Base-by-base conservation (phyloP, 805 yeast species). In the Starmerella geochares region DNA sequence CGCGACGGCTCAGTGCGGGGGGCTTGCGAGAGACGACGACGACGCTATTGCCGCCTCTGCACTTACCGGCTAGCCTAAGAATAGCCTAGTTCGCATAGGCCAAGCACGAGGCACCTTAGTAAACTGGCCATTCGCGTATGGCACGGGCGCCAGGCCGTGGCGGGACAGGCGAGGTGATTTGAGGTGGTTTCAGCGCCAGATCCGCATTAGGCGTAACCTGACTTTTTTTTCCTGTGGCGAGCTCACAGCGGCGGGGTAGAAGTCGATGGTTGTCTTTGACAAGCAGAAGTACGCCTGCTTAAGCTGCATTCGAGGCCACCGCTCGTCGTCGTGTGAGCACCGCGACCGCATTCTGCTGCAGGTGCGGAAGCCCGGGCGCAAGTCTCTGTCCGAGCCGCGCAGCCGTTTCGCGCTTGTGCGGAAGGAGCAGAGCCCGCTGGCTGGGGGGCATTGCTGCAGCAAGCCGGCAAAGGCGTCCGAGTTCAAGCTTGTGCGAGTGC, bases 311-410 rank as follows among this genome's bases (percentile, higher is more conserved):
- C 71, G 96, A 39, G 97, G 97, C 16, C 98, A 90, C 62, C 69
- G 98, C 36, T 84, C 96, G 1, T 79, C 90, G 0, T 78, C 81
- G 49, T 90, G 98, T 65, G 77, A 77, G 48, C 98, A 90, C 65
- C 77, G 83, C 27, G 71, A 76, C 47, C 72, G 96, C 42, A 86
- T 92, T 21, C 70, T 90, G 36, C 80, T 88, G 11, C 85, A 86
- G 59, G 96, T 90, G 11, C 74, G 95, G 24, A 77, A 85, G n/a
- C 76, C 95, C 52, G 98, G 97, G 0, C 68, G 97, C 42, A 96
- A 48, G 39, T 48, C 57, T 19, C 56, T 45, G 19, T 46, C 57
- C 9, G 57, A 54, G 40, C 44, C 51, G 14, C 38, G 46, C 14
- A 48, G 50, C 47, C 47, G 56, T 2, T 43, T 29, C 24, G 54